Percentiles rank a stretch among this genome's conserved stretches.
phyloP scores from a whole-genome alignment of 805 yeast genomes.

The Yamadazyma akitaensis region DNA sequence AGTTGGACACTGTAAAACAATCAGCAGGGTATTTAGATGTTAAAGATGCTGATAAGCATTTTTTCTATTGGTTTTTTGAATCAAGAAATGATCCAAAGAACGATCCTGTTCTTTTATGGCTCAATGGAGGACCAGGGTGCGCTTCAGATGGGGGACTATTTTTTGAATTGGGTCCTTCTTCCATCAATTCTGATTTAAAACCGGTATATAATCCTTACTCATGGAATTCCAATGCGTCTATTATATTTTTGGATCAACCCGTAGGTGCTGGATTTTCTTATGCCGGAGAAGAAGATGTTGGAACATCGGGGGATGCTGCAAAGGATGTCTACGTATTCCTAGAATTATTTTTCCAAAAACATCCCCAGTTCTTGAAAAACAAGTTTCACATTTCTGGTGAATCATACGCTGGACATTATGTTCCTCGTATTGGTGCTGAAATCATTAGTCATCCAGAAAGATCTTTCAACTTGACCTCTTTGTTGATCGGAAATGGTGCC shows the following conservation, averaged over 20 bases:
- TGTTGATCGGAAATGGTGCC: slow-evolving; percentile 89
- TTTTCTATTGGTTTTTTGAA: slow-evolving; percentile 32
- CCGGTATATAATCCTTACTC: slow-evolving; percentile 26
- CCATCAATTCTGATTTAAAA: slow-evolving; percentile 19
- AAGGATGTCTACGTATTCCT: slow-evolving; percentile 27
- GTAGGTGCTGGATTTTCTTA: slow-evolving; percentile 26
- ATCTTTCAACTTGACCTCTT: slow-evolving; percentile 57
- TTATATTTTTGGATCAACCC: slow-evolving; percentile 35
- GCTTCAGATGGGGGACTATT: slow-evolving; percentile 28
- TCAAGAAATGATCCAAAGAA: slow-evolving; percentile 30
- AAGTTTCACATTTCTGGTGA: slow-evolving; percentile 36
- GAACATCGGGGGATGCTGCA: slow-evolving; percentile 23
- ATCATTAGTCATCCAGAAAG: slow-evolving; percentile 36
- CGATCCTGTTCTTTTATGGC: slow-evolving; percentile 31
- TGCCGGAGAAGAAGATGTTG: slow-evolving; percentile 16
- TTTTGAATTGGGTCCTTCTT: slow-evolving; percentile 31
- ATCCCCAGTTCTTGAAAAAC: slow-evolving; percentile 21
- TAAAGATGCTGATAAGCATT: slow-evolving; percentile 54
- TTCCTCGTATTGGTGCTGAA: slow-evolving; percentile 39
- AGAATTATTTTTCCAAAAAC: slow-evolving; percentile 29
- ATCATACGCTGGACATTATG: slow-evolving; percentile 43
- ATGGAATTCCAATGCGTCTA: slow-evolving; percentile 32
- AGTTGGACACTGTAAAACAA: slow-evolving; percentile 76
- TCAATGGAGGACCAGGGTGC: slow-evolving; percentile 34
- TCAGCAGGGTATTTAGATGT: slow-evolving; percentile 81